Evolutionary conservation across 345 rosid genomes (phyloP).

Genomic region (Gynandropsis gynandra): DNA sequence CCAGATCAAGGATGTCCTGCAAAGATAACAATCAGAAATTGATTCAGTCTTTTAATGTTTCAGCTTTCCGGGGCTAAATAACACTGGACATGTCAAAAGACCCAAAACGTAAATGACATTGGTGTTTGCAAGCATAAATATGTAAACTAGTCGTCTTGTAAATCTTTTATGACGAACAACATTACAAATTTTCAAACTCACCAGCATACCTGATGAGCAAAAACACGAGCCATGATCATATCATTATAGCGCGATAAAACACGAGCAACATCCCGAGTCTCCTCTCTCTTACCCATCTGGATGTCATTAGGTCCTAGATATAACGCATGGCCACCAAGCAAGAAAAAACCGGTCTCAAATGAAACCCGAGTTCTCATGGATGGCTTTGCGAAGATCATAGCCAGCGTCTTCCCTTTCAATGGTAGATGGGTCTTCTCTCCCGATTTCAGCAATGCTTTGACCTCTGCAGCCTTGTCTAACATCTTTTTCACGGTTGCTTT

Average conservation of each 20-base stretch:
- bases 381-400: constrained; percentile 94
- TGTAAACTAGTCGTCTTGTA: background rate
- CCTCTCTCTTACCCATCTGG: constrained; percentile 96
- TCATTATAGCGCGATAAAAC: constrained; percentile 84
- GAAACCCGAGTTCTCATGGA: constrained; percentile 98
- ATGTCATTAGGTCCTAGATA: constrained; percentile 88
- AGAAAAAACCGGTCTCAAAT: constrained; percentile 87
- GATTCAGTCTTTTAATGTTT: constrained; percentile 3
- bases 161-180: background rate
- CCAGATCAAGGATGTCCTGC: constrained; percentile 89
- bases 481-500: constrained; percentile 63
- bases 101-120: background rate
- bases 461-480: constrained; percentile 67
- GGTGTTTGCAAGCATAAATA: background rate
- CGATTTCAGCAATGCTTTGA: constrained; percentile 74
- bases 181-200: constrained; percentile 38
- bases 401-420: constrained; percentile 88
- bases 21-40: constrained; percentile 1
- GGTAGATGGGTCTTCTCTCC: constrained; percentile 76
- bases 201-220: constrained; percentile 97
- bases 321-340: constrained; percentile 93
- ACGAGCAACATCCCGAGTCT: constrained; percentile 94
- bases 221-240: constrained; percentile 89
- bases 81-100: background rate
- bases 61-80: background rate